Base-by-base conservation (phyloP, 192 early-diverging fungal species). In the Spinellus fusiger region DNA sequence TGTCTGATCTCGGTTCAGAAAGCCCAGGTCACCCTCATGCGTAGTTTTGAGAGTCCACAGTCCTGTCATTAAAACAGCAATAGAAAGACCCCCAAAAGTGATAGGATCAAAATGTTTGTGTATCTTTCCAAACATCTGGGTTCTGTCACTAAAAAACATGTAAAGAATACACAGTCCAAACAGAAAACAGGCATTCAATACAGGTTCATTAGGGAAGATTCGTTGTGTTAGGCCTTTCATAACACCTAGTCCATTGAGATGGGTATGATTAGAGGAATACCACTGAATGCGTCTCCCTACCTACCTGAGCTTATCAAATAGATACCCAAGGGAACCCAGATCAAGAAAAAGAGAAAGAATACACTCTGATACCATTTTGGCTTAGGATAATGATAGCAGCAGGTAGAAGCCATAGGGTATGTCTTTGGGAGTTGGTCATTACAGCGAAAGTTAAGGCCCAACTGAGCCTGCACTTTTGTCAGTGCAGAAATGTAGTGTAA, bases 1-100 rank as follows among this genome's bases (percentile, higher is more conserved):
- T 4, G 90, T 92, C 62, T 90, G 88, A 49, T 84, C 77, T 26
- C 90, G 81, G 70, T 83, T 86, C 54, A 92, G 62, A 54, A 90
- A 90, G 8, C 76, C 77, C 13, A 65, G 64, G 59, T 78, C 76
- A 22, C 62, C 73, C 54, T 72, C 66, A 5, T 69, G 65, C 35
- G 71, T 78, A 7, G 50, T 65, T 7, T 77, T 77, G 25, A 76
- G 29, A 15, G 82, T 73, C 38, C 72, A 37, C 8, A 66, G 59
- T 6, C 86, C 87, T 6, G 66, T 71, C 3, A 74, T 51, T 3
- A 82, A 28, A n/a, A 66, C 58, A 15, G 67, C 5, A 0, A 77
- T 29, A 4, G 73, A 62, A 15, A 88, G 75, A 7, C 79, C 40
- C 3, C 49, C 51, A 61, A 89, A 90, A 2, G 72, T 62, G 33